Conservation (phyloP, 345 rosid species). For the Euphorbia pulcherrima region DNA sequence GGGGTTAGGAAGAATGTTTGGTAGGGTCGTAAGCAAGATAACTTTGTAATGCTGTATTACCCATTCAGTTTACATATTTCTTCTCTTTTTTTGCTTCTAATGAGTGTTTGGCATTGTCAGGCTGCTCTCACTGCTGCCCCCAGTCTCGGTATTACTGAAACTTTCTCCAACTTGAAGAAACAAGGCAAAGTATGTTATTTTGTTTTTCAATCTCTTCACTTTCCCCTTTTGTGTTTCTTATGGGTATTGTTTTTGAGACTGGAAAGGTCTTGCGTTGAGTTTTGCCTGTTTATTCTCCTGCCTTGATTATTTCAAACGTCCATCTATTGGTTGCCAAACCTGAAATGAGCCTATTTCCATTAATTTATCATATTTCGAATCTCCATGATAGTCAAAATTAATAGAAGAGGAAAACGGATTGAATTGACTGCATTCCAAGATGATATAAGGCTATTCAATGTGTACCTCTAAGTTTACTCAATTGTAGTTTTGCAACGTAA, state of each 20-base stretch:
- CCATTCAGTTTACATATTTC: no score
- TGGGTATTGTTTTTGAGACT: neutral
- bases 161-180: constrained; percentile 55
- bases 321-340: neutral
- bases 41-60: no score
- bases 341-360: no score
- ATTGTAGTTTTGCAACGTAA: neutral
- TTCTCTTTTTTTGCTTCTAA: no score
- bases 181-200: constrained; percentile 54
- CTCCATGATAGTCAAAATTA: no score
- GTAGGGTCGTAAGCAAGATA: no score
- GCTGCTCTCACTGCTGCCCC: no score
- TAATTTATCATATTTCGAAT: neutral
- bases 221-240: neutral
- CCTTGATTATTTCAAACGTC: neutral
- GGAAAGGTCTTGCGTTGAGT: neutral
- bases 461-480: neutral
- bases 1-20: no score
- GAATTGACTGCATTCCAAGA: neutral
- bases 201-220: neutral
- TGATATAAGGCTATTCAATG: neutral
- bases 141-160: constrained; percentile 57
- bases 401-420: neutral
- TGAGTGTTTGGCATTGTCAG: no score
- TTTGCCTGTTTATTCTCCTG: neutral